Percentiles rank a stretch among this genome's conserved stretches.
Conservation (phyloP, 2,329 filamentous ascomycete species). For the Colletotrichum coccodes region DNA sequence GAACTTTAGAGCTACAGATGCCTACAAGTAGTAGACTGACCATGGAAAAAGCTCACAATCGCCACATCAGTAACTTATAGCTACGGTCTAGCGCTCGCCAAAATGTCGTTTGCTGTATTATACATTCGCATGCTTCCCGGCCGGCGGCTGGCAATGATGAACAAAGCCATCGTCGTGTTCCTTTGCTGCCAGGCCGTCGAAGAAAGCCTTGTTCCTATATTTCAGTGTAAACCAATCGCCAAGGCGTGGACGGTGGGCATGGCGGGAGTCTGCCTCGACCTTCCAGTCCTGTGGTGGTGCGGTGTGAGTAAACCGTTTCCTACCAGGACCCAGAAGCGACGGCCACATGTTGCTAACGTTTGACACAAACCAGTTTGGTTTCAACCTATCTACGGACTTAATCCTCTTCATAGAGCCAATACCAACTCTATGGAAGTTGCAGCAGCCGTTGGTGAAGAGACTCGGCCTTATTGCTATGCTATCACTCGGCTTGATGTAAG, state of each 20-base stretch:
- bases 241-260: slow-evolving; percentile 40
- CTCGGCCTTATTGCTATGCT: slow-evolving; percentile 39
- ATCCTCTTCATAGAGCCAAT: slow-evolving; percentile 49
- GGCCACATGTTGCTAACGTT: too few species aligned
- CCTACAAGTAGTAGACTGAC: neutral
- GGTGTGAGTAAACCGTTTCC: slow-evolving; percentile 38
- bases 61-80: slow-evolving; percentile 42
- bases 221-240: slow-evolving; percentile 40
- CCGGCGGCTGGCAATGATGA: slow-evolving; percentile 37
- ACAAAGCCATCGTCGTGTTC: slow-evolving; percentile 41
- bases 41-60: slow-evolving; percentile 15
- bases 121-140: slow-evolving; percentile 44
- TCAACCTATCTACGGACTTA: slow-evolving; percentile 48
- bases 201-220: slow-evolving; percentile 41
- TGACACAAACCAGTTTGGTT: slow-evolving; percentile 35
- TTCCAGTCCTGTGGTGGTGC: slow-evolving; percentile 44
- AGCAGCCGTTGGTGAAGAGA: slow-evolving; percentile 41
- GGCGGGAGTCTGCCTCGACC: slow-evolving; percentile 38
- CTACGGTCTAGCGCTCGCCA: slow-evolving; percentile 40
- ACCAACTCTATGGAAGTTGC: slow-evolving; percentile 45
- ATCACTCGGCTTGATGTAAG: slow-evolving; percentile 38
- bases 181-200: slow-evolving; percentile 42
- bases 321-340: neutral
- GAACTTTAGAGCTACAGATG: neutral
- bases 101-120: slow-evolving; percentile 45